Conservation (phyloP, 2,329 filamentous ascomycete genomes). For the Colletotrichum eremochloae region DNA sequence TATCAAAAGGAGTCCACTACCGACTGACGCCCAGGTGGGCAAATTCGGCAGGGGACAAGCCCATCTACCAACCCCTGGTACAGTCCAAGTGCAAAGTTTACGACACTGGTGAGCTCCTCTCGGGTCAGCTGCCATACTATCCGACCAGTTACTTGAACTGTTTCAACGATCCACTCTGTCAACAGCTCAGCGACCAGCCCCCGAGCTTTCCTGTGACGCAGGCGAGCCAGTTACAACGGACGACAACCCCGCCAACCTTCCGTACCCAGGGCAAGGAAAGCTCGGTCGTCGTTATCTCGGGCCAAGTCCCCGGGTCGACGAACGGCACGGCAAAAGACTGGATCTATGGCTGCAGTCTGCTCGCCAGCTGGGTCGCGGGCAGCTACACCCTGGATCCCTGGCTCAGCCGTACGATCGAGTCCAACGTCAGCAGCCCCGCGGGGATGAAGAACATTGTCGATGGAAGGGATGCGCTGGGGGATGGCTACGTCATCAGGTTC, state of each 20-base stretch:
- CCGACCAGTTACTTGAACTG: not conserved
- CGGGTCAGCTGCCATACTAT: not conserved
- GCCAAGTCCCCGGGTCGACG: not conserved
- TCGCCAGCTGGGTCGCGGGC: not conserved
- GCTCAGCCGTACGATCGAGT: not conserved
- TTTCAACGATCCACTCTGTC: not conserved
- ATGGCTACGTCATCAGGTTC: not conserved
- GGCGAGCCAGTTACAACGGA: not conserved
- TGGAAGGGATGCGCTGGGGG: not conserved
- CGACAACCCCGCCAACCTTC: not conserved
- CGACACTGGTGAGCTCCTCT: not conserved
- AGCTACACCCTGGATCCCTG: not conserved
- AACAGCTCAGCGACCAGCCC: not conserved
- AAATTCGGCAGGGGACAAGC: not conserved
- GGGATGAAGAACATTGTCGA: not conserved
- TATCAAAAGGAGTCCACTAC: not conserved
- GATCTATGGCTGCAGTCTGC: conserved; percentile 1
- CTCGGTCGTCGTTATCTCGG: not conserved
- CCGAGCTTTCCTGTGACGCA: not conserved
- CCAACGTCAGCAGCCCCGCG: not conserved
- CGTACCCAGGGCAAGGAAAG: not conserved
- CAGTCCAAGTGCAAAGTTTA: conserved; percentile 18
- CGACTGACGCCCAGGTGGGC: not conserved
- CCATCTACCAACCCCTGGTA: conserved; percentile 16
- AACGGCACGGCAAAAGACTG: no score